Percentiles rank a stretch among this genome's conserved stretches.
These are phyloP conservation scores for Teratosphaeriaceae sp. DNA, from an alignment of 2,329 filamentous ascomycete species.

Conservation along the genomic window DNA sequence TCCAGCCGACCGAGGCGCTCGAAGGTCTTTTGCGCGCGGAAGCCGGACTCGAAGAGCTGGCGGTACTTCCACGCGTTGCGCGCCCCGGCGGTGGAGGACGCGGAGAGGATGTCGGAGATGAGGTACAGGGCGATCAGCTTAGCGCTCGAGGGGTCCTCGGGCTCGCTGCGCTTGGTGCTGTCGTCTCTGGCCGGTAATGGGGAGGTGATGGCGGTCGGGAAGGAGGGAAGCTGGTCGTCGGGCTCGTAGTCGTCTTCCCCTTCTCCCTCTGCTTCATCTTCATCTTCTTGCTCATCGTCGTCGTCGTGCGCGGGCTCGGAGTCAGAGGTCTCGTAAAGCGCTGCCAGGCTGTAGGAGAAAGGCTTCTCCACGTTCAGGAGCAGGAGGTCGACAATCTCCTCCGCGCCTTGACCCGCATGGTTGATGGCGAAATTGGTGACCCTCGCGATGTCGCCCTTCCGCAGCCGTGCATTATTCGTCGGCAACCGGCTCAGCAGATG, in stretches of 20 bases:
- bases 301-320: too few species aligned
- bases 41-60: conserved; percentile 66
- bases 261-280: too few species aligned
- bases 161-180: conserved; percentile 20
- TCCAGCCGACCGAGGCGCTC: conserved; percentile 68
- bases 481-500: conserved; percentile 81
- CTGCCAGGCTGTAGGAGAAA: conserved; percentile 59
- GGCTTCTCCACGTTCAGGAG: conserved; percentile 75
- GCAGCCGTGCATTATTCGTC: conserved; percentile 63
- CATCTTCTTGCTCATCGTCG: too few species aligned
- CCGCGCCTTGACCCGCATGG: conserved; percentile 75
- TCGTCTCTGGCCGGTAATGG: too few species aligned
- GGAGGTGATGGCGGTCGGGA: conserved; percentile 27
- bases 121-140: conserved; percentile 78
- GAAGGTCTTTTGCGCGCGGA: conserved; percentile 64
- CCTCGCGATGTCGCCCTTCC: conserved; percentile 79
- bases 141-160: conserved; percentile 60
- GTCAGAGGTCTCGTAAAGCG: conserved; percentile 52
- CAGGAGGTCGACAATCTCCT: conserved; percentile 87
- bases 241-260: conserved; percentile 35
- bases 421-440: conserved; percentile 84
- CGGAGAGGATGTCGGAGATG: conserved; percentile 71
- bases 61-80: conserved; percentile 83
- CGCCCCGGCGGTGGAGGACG: conserved; percentile 66
- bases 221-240: conserved; percentile 23